These are phyloP conservation scores for Botryosphaeria dothidea DNA, from an alignment of 2,329 filamentous ascomycete genomes.

Conservation along the genomic window DNA sequence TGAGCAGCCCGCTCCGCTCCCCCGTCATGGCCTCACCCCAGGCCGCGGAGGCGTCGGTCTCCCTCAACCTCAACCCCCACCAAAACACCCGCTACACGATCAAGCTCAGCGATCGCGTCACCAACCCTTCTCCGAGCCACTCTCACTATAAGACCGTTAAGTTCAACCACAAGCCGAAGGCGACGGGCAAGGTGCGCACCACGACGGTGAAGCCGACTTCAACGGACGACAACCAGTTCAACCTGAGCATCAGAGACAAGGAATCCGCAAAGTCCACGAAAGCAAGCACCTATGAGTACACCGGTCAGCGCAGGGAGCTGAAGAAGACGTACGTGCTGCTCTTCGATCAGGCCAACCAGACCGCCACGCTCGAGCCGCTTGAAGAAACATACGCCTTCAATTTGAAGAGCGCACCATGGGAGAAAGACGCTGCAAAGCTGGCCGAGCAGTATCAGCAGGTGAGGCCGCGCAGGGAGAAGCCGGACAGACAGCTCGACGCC, in stretches of 20 bases:
- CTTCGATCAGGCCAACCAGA: slow-evolving; percentile 73
- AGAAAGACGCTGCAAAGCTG: slow-evolving; percentile 63
- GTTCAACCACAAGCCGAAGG: slow-evolving; percentile 47
- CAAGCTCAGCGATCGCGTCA: slow-evolving; percentile 17
- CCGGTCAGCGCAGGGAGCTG: slow-evolving; percentile 35
- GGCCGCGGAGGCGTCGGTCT: not conserved
- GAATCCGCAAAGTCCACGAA: slow-evolving; percentile 26
- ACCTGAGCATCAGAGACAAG: slow-evolving; percentile 27
- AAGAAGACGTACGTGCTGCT: slow-evolving; percentile 57
- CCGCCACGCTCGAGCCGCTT: slow-evolving; percentile 79
- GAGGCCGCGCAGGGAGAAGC: slow-evolving; percentile 32
- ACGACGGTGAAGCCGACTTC: slow-evolving; percentile 31
- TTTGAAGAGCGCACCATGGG: slow-evolving; percentile 67
- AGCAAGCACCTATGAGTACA: slow-evolving; percentile 41
- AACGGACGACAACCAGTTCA: slow-evolving; percentile 26
- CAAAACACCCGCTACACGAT: slow-evolving; percentile 10
- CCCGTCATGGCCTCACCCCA: slow-evolving; percentile 17
- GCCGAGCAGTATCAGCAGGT: slow-evolving; percentile 69
- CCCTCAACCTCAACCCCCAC: slow-evolving; percentile 14
- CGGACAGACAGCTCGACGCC: not conserved
- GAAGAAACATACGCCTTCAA: slow-evolving; percentile 89
- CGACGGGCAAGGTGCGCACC: slow-evolving; percentile 31
- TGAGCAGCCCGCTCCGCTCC: not conserved
- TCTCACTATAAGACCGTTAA: slow-evolving; percentile 7
- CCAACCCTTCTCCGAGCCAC: not conserved